Base-by-base conservation (phyloP, 306 rosid genomes). In the Cicer judaicum region DNA sequence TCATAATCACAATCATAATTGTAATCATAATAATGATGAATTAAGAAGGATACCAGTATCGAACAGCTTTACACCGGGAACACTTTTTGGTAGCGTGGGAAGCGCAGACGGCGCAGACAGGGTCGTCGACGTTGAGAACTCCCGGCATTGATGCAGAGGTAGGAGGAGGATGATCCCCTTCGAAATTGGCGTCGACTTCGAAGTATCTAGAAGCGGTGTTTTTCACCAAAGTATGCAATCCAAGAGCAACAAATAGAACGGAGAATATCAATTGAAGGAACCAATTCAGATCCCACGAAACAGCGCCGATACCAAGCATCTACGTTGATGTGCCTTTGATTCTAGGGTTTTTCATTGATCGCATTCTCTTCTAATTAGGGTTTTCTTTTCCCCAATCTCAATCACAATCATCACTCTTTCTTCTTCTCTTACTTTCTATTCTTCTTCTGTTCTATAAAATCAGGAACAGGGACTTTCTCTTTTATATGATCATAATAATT, bases 121-220 rank as follows among this genome's bases (percentile, higher is more conserved):
- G 12, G 11, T 81, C 68, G 42, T 36, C 86, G 48, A 60, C 83
- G 46, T 68, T 73, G 15, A 75, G 82, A 47, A 53, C 78, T 21
- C 83, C 89, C 6, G 96, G 88, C 92, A 94, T 87, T 83, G 68
- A 68, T 54, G 67, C 76, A 9, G 66, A 13, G 41, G 82, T n/a
- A 56, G 14, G 63, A 52, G 43, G 61, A 38, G 52, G 70, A 15
- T 80, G 83, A 2, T 81, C 87, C 49, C 78, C 87, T 62, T 88
- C 96, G 78, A 94, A 92, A 84, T 78, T 90, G 71, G 96, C 93
- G 89, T 84, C 88, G 64, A 87, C 97, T 84, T 90, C 90, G 74
- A 95, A 90, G 90, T 92, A 95, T 79, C 79, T 95, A 42, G 96
- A 87, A 48, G 99, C 98, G 67, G 98, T 85, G 83, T 80, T 86